Conservation (phyloP, 139 green algal genomes). For the Axilococcus clingmanii region DNA sequence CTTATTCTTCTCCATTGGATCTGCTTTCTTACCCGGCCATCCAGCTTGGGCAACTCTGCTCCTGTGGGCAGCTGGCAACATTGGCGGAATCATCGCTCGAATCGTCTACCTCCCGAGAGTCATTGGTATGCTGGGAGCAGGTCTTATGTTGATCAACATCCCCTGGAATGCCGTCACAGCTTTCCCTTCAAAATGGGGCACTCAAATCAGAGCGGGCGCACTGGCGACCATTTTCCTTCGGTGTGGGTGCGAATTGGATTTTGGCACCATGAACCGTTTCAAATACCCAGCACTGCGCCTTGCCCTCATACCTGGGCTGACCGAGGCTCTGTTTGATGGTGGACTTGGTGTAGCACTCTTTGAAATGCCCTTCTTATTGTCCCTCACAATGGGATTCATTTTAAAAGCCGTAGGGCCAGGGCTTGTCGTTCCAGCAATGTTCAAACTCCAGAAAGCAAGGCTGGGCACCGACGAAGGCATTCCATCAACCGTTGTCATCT, state of each 20-base stretch:
- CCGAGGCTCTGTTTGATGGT: conserved; percentile 58
- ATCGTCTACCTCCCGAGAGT: conserved; percentile 45
- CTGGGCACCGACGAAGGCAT: conserved; percentile 65
- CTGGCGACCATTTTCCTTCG: conserved; percentile 75
- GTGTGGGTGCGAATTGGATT: conserved; percentile 70
- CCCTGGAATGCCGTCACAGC: conserved; percentile 32
- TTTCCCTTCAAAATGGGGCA: conserved; percentile 49
- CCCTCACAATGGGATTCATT: conserved; percentile 72
- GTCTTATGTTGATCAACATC: conserved; percentile 57
- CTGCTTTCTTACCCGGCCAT: conserved; percentile 23
- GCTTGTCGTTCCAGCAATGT: conserved; percentile 79
- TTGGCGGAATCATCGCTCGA: conserved; percentile 19
- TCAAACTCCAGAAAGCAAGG: conserved; percentile 62
- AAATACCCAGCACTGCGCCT: conserved; percentile 24
- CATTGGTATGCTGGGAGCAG: conserved; percentile 61
- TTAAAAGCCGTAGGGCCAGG: conserved; percentile 75
- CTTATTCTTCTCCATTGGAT: conserved; percentile 26
- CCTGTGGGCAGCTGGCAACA: conserved; percentile 14
- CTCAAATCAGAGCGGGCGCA: conserved; percentile 51
- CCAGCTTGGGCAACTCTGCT: conserved; percentile 20
- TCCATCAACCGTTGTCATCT: conserved; percentile 67
- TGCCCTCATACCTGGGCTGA: conserved; percentile 21
- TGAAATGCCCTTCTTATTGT: conserved; percentile 41
- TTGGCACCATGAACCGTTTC: conserved; percentile 28
- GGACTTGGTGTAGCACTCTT: conserved; percentile 39